Conservation (phyloP, 257 asterid species). For the Thymus quinquecostatus region DNA sequence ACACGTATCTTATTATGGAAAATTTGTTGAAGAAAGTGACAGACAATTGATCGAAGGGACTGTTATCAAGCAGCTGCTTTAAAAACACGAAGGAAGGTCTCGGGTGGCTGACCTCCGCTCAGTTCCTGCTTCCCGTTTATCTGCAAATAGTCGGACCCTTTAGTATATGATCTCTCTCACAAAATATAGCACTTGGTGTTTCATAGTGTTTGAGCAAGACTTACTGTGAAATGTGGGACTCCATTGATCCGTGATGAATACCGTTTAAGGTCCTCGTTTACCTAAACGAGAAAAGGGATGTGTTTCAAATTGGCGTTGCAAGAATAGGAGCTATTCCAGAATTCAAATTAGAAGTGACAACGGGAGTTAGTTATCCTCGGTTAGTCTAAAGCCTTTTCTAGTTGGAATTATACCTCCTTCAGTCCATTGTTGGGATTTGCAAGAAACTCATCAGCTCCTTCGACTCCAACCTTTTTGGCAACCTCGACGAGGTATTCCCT, state of each 20-base stretch:
- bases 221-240: constrained; percentile 76
- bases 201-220: constrained; percentile 24
- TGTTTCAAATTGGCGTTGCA: neutral
- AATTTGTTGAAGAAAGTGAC: too few species aligned
- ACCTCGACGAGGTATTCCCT: constrained; percentile 76
- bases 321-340: neutral
- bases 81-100: constrained; percentile 62
- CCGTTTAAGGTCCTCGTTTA: constrained; percentile 57
- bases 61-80: constrained; percentile 41
- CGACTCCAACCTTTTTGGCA: constrained; percentile 70
- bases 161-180: neutral
- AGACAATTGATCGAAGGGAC: neutral
- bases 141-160: constrained; percentile 32
- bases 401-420: constrained; percentile 60
- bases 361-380: too few species aligned
- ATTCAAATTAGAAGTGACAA: too few species aligned
- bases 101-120: constrained; percentile 87
- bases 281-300: constrained; percentile 38
- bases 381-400: too few species aligned
- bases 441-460: constrained; percentile 49
- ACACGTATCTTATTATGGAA: neutral
- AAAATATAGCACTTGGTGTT: neutral
- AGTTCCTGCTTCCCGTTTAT: constrained; percentile 66
- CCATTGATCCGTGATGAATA: constrained; percentile 57
- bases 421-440: constrained; percentile 81